Conservation (phyloP, 331 rosid species). For the Spiraea crenata region DNA sequence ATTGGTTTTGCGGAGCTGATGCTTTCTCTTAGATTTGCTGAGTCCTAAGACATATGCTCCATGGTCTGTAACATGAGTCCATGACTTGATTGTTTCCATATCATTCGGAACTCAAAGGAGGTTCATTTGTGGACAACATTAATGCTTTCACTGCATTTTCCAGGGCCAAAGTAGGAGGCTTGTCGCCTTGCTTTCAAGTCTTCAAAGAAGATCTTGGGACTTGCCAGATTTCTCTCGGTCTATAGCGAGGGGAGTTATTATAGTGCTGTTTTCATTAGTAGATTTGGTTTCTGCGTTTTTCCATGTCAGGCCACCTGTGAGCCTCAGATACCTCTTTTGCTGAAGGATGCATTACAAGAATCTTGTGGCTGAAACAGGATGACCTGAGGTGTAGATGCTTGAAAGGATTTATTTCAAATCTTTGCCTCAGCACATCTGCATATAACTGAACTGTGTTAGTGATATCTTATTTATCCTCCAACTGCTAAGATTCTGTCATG, state of each 20-base stretch:
- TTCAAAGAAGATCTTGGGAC: conserved; percentile 45
- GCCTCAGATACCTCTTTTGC: conserved; percentile 50
- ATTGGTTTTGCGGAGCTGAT: neutral
- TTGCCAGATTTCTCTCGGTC: conserved; percentile 44
- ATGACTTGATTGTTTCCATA: conserved; percentile 27
- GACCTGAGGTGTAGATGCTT: conserved; percentile 37
- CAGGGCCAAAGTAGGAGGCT: conserved; percentile 67
- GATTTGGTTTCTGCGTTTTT: conserved; percentile 42
- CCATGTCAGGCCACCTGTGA: conserved; percentile 51
- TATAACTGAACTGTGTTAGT: conserved; percentile 20
- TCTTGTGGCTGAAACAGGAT: conserved; percentile 47
- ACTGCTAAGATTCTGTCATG: conserved; percentile 20
- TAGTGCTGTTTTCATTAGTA: conserved; percentile 28
- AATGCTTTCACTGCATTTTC: conserved; percentile 70
- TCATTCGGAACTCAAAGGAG: conserved; percentile 38
- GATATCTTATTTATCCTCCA: conserved; percentile 27
- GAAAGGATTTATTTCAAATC: conserved; percentile 36
- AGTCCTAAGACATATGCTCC: conserved; percentile 24
- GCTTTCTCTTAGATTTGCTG: conserved; percentile 12
- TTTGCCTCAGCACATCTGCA: conserved; percentile 24
- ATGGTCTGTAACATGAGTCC: conserved; percentile 24
- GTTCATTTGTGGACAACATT: conserved; percentile 45
- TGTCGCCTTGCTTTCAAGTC: conserved; percentile 52
- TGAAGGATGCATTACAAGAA: conserved; percentile 44
- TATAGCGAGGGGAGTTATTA: conserved; percentile 36